Base-by-base conservation (phyloP, 139 green algal genomes). In the Dunaliella sp. region DNA sequence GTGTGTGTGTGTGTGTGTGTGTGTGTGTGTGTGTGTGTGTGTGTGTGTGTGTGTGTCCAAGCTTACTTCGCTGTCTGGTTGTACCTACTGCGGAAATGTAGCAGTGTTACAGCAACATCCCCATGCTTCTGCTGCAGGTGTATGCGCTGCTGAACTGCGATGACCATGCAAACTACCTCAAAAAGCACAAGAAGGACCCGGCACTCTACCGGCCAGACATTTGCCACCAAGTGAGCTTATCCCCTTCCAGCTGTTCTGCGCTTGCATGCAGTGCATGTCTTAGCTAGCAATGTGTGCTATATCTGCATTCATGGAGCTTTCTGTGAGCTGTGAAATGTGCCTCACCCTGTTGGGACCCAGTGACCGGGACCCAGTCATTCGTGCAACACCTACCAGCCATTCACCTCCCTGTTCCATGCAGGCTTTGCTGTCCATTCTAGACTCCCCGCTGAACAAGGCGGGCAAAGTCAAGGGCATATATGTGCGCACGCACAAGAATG, bases 91-190 rank as follows among this genome's bases (percentile, higher is more conserved):
- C n/a, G n/a, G n/a, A n/a, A n/a, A n/a, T n/a, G n/a, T n/a, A n/a
- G n/a, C n/a, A n/a, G n/a, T n/a, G n/a, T n/a, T n/a, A n/a, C n/a
- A 86, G 83, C 83, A 80, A 25, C 58, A 48, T 37, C 79, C 48
- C 31, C 58, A 59, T 28, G 30, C 83, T 16, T 36, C 83, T 30
- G 36, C 28, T 65, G 48, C 91, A 95, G 92, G 91, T 84, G 16
- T 98, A 98, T 86, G 86, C 93, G 85, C 88, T 99, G 33, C 92
- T 99, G 0, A 99, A 99, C 88, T 98, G 95, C 82, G 97, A 99
- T 83, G 97, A 99, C 88, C 97, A 99, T 88, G 92, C 89, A 16
- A 96, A 87, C 72, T 99, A 98, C 77, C 88, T 99, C 0, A 87
- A 89, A 26, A 94, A 94, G 58, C 93, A 99, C 84, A 90, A 92